phyloP scores from a whole-genome alignment of 495 filamentous ascomycete species.

The Aspergillus homomorphus region DNA sequence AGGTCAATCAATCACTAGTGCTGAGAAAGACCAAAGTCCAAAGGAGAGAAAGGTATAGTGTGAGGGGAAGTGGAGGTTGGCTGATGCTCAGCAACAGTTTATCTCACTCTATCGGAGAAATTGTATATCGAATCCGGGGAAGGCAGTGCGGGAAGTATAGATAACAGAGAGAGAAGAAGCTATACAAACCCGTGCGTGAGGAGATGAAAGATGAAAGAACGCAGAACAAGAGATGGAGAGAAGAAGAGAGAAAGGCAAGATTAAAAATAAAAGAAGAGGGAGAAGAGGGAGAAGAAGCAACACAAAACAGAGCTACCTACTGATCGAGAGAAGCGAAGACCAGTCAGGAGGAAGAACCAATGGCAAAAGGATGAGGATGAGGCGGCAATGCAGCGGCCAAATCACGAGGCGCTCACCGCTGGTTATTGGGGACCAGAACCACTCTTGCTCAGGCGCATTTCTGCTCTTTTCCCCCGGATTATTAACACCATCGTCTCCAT shows the following conservation, averaged over 20 bases:
- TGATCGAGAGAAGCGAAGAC: no score
- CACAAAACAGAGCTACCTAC: slow-evolving; percentile 1
- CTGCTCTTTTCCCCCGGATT: neutral
- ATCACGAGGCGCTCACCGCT: slow-evolving; percentile 23
- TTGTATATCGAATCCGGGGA: neutral
- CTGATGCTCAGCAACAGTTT: neutral
- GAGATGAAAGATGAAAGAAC: slow-evolving; percentile 9
- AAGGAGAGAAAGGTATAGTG: slow-evolving; percentile 5
- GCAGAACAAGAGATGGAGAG: slow-evolving; percentile 2
- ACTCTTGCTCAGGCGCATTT: no score
- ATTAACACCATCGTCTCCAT: neutral
- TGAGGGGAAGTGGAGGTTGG: slow-evolving; percentile 7
- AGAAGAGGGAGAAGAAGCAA: slow-evolving; percentile 9
- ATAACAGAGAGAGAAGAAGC: slow-evolving; percentile 10
- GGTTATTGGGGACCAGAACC: slow-evolving; percentile 5
- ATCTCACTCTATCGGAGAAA: neutral
- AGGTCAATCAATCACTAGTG: neutral
- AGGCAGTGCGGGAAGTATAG: neutral
- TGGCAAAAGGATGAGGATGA: slow-evolving; percentile 17
- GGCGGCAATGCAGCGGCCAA: slow-evolving; percentile 25
- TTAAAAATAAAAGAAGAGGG: slow-evolving; percentile 8
- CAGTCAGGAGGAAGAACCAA: neutral
- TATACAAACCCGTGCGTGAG: neutral
- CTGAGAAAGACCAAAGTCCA: neutral
- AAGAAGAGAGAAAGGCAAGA: slow-evolving; percentile 6